Base-by-base conservation (phyloP, 208 protist genomes). In the Wallacemonas rigidus region DNA sequence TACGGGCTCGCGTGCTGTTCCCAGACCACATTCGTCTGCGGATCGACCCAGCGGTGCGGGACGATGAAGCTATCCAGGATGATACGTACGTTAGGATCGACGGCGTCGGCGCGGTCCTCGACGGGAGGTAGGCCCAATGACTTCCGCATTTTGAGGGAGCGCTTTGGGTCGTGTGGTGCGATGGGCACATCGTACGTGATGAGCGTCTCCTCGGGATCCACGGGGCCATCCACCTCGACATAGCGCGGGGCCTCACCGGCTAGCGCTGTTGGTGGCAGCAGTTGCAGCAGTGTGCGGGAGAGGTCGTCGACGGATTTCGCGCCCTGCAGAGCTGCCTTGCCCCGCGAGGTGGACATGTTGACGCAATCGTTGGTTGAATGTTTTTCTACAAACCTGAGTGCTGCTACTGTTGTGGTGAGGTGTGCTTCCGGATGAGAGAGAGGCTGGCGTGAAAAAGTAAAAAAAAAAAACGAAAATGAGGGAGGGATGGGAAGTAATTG, bases 111-210 rank as follows among this genome's bases (percentile, higher is more conserved):
- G 54, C 51, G 61, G 11, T 67, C 54, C 36, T 68, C n/a, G 12
- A 82, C 80, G 2, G 76, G 35, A 2, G 83, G 63, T 14, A 86
- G 35, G 9, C 80, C 83, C 40, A 93, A 77, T 3, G 69, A 81
- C 44, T 76, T 41, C 39, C 89, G 85, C 51, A 95, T 75, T 51
- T 71, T 75, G 41, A 94, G 67, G 1, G 92, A 94, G 1, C 83
- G 74, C 63, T 84, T 88, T 0, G 86, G 71, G 65, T 95, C 84
- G 7, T 79, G 63, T 1, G 85, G 87, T 1, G 88, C 87, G 65
- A 90, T 94, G 14, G 92, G 92, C 14, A 88, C 69, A 63, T 95
- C 92, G 69, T 95, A 96, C 36, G 85, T 79, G 38, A 96, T 92
- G 14, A 96, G 79, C 14, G 86, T 86, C 9, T 76, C 54, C 9